Base-by-base conservation (phyloP, 2,329 filamentous ascomycete genomes). In the Beauveria sp. region DNA sequence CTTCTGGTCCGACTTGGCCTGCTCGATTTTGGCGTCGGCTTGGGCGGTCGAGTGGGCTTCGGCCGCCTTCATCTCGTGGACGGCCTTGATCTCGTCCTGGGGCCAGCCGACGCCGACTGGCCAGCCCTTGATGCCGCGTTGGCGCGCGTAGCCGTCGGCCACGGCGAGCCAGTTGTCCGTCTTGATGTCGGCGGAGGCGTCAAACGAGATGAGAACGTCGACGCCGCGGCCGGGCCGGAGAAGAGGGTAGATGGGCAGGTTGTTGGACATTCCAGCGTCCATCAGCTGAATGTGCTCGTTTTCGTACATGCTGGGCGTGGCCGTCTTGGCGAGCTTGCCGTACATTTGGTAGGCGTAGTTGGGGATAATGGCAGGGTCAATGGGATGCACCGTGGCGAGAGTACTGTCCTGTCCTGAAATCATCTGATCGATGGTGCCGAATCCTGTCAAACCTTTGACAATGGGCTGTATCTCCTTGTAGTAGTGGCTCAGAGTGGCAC, bases 231-330 rank as follows among this genome's bases (percentile, higher is more conserved):
- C 93, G 0, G 91, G 91, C 12, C 95, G 86, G 20, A 99, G 85
- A 3, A 98, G 82, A 0, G 95, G 95, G 71, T 99, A 99, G 47
- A 98, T 93, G 1, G 95, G 95, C 9, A 99, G 80, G 70, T 99
- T 99, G 72, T 99, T 98, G 66, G 90, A 96, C 95, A 99, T 99
- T 56, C 95, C 95, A 1, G 95, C 93, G 73, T 99, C 95, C 93
- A 97, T 98, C 18, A 93, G 81, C 65, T 90, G 87, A 20, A 93
- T 80, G 71, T 96, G 88, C 50, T 87, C 80, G 16, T 81, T 81
- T 20, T 84, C 79, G 68, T 90, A 86, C 45, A 96, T 84, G 62
- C 85, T 91, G 38, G 87, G 84, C 0, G 95, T 92, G n/a, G 88
- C 89, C 0, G 90, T 90, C 1, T 83, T 75, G 0, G 91, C 89